Conservation (phyloP, 2,329 filamentous ascomycete species). For the Dothidotthia symphoricarpi region DNA sequence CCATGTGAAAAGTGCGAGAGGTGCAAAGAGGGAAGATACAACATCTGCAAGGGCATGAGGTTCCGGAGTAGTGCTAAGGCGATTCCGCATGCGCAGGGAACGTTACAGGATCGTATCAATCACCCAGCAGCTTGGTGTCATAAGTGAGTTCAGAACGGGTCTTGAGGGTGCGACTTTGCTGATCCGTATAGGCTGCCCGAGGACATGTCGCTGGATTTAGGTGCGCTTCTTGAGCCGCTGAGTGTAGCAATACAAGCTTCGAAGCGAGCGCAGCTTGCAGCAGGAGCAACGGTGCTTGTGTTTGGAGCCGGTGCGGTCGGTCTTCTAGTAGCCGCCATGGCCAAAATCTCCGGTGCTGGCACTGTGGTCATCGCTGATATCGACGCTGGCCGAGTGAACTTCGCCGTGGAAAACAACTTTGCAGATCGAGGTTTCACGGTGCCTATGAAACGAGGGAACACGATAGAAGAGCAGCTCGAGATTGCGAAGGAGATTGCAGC, state of each 20-base stretch:
- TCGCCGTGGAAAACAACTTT: conserved; percentile 53
- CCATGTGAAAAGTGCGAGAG: conserved; percentile 67
- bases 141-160: conserved; percentile 32
- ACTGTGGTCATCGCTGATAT: conserved; percentile 62
- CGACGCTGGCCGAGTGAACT: conserved; percentile 55
- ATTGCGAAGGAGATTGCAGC: conserved; percentile 53
- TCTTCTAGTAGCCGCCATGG: conserved; percentile 58
- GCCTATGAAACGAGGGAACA: conserved; percentile 48
- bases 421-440: conserved; percentile 49
- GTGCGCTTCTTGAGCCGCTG: conserved; percentile 60
- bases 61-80: conserved; percentile 61
- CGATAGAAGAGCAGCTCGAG: conserved; percentile 54
- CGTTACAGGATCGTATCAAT: conserved; percentile 61
- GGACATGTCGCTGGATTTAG: conserved; percentile 54
- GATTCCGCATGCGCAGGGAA: conserved; percentile 64
- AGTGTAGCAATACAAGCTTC: conserved; percentile 61
- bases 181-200: conserved; percentile 47
- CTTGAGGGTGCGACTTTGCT: conserved; percentile 2
- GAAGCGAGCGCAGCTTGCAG: conserved; percentile 51
- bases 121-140: conserved; percentile 62
- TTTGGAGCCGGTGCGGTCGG: conserved; percentile 64
- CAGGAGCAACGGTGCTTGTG: conserved; percentile 53
- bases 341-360: conserved; percentile 53
- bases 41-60: conserved; percentile 59
- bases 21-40: conserved; percentile 59